Base-by-base conservation (phyloP, 179 eudicot genomes). In the Silene noctiflora region DNA sequence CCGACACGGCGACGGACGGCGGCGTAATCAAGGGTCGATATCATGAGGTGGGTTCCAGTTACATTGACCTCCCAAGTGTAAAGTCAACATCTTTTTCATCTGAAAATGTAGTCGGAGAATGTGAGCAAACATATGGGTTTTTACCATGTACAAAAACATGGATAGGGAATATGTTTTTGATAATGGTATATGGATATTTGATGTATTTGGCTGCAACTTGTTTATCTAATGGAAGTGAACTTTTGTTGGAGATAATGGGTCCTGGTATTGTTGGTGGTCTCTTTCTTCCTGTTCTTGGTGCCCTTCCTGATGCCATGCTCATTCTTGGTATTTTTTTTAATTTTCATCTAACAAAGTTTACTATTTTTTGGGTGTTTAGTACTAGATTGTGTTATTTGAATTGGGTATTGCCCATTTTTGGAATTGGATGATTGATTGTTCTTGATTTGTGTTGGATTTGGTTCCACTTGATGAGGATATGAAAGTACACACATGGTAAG, bases 291-390 rank as follows among this genome's bases (percentile, higher is more conserved):
- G 55, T 89, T 14, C 94, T 92, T 55, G 96, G 97, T 13, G 96
- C 96, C 77, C 87, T 92, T 55, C 97, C 96, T 22, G 97, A 91
- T 83, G 96, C 96, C 62, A 85, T 92, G 87, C 94, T 92, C 75
- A 91, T 92, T 72, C 88, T 92, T n/a, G 97, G 97, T 92, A 85
- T 48, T 4, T 33, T 33, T 33, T 33, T 33, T 4, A 33, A 29
- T 39, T 7, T 39, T 39, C 11, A 61, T 22, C 66, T 61, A 2
- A 61, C 0, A 16, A 65, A 2, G 25, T 24, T 59, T 10, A 19
- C 17, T 20, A 2, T 62, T 11, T 24, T 10, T 24, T 12, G 0
- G 46, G 5, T 39, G 46, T 11, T 62, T 62, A 31, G 24, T 63
- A 3, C 4, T 13, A 6, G 13, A 17, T 63, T 22, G 6, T 11